These are phyloP conservation scores for Ascobolus immersus DNA, from an alignment of 495 filamentous ascomycete species.

Conservation along the genomic window DNA sequence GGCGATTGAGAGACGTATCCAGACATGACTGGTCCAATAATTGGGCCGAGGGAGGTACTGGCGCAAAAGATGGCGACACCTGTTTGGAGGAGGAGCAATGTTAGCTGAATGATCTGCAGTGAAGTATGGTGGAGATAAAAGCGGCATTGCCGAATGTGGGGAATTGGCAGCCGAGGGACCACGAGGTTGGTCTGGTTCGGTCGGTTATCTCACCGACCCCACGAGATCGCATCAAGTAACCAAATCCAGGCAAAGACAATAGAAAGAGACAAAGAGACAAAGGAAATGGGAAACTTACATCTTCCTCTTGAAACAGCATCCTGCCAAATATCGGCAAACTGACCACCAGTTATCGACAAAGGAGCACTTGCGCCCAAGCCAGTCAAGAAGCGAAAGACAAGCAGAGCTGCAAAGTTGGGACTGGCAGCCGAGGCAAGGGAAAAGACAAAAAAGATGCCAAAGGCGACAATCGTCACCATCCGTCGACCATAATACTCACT, in stretches of 20 bases:
- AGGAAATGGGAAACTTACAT: constrained; percentile 21
- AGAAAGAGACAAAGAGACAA: constrained; percentile 27
- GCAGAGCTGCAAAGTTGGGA: constrained; percentile 23
- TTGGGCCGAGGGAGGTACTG: constrained; percentile 35
- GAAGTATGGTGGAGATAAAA: constrained; percentile 24
- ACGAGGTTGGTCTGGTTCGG: no score
- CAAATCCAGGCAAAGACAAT: constrained; percentile 25
- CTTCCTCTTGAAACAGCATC: constrained; percentile 25
- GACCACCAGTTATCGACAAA: constrained; percentile 24
- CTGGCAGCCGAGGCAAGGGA: constrained; percentile 28
- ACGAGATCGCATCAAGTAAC: no score
- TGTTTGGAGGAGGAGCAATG: no score
- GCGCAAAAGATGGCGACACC: constrained; percentile 17
- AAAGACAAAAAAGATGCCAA: constrained; percentile 23
- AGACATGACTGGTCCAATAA: constrained; percentile 41
- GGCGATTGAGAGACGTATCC: constrained; percentile 15
- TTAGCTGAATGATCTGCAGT: no score
- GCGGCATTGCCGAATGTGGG: constrained; percentile 15
- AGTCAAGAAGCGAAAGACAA: constrained; percentile 26
- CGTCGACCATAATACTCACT: constrained; percentile 28
- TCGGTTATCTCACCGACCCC: no score
- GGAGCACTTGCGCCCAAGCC: constrained; percentile 28
- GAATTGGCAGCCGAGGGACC: no score
- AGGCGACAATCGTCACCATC: constrained; percentile 23
- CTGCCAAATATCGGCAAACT: constrained; percentile 28